Conservation (phyloP, 108 stramenopile species). For the Ochromonas danica region DNA sequence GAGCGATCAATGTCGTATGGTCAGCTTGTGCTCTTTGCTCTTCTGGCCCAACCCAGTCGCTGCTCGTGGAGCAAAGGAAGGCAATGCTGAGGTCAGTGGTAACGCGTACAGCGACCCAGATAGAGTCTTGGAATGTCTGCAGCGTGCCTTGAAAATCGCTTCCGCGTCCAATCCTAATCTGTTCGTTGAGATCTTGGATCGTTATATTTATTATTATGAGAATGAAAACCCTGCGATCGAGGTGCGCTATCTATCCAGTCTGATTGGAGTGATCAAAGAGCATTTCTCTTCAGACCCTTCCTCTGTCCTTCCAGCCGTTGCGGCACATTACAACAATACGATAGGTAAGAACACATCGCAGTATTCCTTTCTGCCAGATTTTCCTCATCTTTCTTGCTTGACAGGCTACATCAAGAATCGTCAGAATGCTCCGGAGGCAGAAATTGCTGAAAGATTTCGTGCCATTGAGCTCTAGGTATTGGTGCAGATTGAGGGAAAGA, state of each 20-base stretch:
- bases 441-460: no score
- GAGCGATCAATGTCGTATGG: constrained; percentile 88
- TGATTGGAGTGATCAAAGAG: constrained; percentile 88
- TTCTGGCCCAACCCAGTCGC: constrained; percentile 79
- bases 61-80: not conserved
- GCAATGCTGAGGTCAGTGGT: not conserved
- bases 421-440: no score
- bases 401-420: no score
- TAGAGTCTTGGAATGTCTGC: constrained; percentile 83
- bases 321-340: constrained; percentile 54
- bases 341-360: constrained; percentile 1
- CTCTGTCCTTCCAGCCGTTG: constrained; percentile 46
- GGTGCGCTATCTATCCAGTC: constrained; percentile 68
- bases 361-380: no score
- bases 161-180: constrained; percentile 69
- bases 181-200: constrained; percentile 91
- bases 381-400: no score
- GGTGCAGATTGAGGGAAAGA: no score
- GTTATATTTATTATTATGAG: constrained; percentile 90
- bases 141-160: constrained; percentile 59
- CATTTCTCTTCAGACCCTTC: constrained; percentile 64
- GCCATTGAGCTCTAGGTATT: no score
- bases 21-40: constrained; percentile 78
- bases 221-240: constrained; percentile 76
- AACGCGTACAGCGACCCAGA: constrained; percentile 70